phyloP scores from a whole-genome alignment of 2,329 filamentous ascomycete species.

The Nothophaeocryptopus gaeumannii region DNA sequence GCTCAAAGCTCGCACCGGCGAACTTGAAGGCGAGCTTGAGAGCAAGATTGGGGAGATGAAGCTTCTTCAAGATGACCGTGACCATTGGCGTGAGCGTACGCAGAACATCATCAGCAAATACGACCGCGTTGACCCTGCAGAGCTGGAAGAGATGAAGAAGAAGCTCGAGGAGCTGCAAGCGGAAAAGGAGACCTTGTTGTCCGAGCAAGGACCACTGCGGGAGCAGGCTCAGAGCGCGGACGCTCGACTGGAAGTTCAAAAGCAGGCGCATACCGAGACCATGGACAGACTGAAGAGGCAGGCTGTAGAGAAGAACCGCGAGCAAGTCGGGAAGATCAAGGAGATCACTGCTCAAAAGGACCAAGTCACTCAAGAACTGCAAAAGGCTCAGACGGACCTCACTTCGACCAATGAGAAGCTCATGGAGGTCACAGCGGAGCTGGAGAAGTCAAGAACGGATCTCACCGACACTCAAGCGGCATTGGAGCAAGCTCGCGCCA shows the following conservation, averaged over 20 bases:
- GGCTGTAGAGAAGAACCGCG: constrained; percentile 53
- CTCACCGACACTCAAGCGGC: constrained; percentile 62
- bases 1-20: constrained; percentile 73
- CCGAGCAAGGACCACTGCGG: constrained; percentile 51
- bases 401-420: constrained; percentile 50
- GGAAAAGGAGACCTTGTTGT: constrained; percentile 55
- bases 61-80: constrained; percentile 84
- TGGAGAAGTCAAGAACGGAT: constrained; percentile 43
- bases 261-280: constrained; percentile 28
- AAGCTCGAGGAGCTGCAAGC: constrained; percentile 57
- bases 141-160: constrained; percentile 84
- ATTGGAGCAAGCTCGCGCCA: constrained; percentile 59
- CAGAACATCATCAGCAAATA: constrained; percentile 96
- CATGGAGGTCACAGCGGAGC: constrained; percentile 40
- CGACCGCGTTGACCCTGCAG: constrained; percentile 88
- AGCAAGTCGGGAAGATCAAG: constrained; percentile 60
- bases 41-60: constrained; percentile 85
- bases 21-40: constrained; percentile 76
- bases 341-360: constrained; percentile 62
- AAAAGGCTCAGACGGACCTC: constrained; percentile 24
- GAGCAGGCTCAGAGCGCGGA: constrained; percentile 49
- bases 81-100: constrained; percentile 92
- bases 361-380: constrained; percentile 30
- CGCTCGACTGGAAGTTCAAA: constrained; percentile 38
- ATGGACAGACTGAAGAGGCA: constrained; percentile 29